Percentiles rank a stretch among this genome's conserved stretches.
Conservation (phyloP, 1,284 basidiomycete genomes). For the Inonotus obliquus region DNA sequence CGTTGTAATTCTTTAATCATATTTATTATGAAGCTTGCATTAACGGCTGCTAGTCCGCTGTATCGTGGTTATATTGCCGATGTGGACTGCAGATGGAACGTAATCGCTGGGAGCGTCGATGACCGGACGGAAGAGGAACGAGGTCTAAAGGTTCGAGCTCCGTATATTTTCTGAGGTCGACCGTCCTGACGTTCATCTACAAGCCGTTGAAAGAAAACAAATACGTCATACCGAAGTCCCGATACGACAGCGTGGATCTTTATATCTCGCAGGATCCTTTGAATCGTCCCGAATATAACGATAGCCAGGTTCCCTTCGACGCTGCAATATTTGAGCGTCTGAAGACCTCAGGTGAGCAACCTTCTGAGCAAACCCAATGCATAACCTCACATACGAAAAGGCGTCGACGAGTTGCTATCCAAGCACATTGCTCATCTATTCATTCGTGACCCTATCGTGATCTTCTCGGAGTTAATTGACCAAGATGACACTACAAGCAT, state of each 20-base stretch:
- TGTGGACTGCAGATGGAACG: slow-evolving; percentile 98
- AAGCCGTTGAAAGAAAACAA: slow-evolving; percentile 76
- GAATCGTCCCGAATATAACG: slow-evolving; percentile 92
- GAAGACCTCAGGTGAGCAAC: slow-evolving; percentile 58
- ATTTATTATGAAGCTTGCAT: slow-evolving; percentile 63
- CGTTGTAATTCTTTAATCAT: background rate
- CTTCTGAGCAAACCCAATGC: background rate
- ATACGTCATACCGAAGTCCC: slow-evolving; percentile 88
- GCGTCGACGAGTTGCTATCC: slow-evolving; percentile 84
- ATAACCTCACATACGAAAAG: slow-evolving; percentile 36
- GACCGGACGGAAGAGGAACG: slow-evolving; percentile 95
- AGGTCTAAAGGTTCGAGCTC: slow-evolving; percentile 62
- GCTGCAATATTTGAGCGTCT: slow-evolving; percentile 69
- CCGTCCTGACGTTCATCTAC: background rate
- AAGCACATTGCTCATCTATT: slow-evolving; percentile 95
- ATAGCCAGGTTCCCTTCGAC: slow-evolving; percentile 81
- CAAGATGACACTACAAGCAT: slow-evolving; percentile 85
- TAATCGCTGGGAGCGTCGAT: slow-evolving; percentile 95
- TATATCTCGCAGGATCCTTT: slow-evolving; percentile 87
- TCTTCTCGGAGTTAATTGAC: slow-evolving; percentile 92
- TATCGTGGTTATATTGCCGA: slow-evolving; percentile 95
- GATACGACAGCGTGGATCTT: slow-evolving; percentile 94
- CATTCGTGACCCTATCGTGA: slow-evolving; percentile 95
- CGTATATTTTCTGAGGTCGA: background rate
- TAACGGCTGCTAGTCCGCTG: slow-evolving; percentile 91